Conservation (phyloP, 2,329 filamentous ascomycete species). For the Aspergillus neoniger region DNA sequence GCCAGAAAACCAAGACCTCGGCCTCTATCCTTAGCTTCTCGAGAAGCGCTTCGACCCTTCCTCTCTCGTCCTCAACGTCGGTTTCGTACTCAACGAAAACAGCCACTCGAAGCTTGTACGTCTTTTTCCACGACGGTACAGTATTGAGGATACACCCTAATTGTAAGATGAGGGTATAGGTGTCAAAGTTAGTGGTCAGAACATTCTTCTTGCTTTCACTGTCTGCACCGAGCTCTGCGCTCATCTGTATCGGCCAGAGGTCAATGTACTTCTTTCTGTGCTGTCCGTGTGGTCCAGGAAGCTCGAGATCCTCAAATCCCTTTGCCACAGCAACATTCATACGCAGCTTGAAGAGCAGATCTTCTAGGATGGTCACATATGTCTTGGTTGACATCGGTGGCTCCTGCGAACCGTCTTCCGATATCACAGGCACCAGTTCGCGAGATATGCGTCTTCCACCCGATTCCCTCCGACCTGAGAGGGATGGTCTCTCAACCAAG, state of each 20-base stretch:
- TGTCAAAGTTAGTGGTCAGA: conserved; percentile 87
- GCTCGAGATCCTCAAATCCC: conserved; percentile 74
- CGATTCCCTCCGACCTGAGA: conserved; percentile 34
- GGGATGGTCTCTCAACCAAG: conserved; percentile 58
- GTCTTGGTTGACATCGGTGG: conserved; percentile 68
- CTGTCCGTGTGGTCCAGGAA: conserved; percentile 61
- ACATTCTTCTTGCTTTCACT: conserved; percentile 65
- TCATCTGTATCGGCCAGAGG: conserved; percentile 93
- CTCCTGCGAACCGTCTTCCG: conserved; percentile 69
- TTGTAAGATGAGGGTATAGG: conserved; percentile 83
- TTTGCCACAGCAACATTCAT: conserved; percentile 84
- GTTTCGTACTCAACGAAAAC: conserved; percentile 89
- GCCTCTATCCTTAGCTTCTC: conserved; percentile 82
- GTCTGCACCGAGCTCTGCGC: conserved; percentile 72
- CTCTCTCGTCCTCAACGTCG: conserved; percentile 77
- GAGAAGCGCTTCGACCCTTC: conserved; percentile 70
- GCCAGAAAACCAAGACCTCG: conserved; percentile 76
- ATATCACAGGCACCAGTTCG: conserved; percentile 34
- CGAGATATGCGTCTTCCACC: conserved; percentile 24
- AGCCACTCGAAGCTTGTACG: conserved; percentile 71
- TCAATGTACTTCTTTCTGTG: conserved; percentile 79
- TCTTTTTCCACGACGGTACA: conserved; percentile 75
- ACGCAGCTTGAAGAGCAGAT: conserved; percentile 73
- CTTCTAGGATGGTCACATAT: conserved; percentile 82
- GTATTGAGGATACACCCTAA: conserved; percentile 82